phyloP scores from a whole-genome alignment of 768 basidiomycete genomes.

The Crucibulum laeve region DNA sequence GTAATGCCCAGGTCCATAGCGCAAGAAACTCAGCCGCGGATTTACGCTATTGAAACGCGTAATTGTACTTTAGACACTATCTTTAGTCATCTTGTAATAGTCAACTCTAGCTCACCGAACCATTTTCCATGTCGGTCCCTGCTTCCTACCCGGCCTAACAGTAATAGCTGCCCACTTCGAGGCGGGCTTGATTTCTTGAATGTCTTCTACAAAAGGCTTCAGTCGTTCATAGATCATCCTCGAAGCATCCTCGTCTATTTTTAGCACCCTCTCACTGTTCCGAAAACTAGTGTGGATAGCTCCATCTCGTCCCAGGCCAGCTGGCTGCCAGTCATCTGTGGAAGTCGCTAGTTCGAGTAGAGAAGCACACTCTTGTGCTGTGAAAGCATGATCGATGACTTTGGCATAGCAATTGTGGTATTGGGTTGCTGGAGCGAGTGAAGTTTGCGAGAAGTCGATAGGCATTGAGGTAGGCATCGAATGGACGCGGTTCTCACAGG shows the following conservation, averaged over 20 bases:
- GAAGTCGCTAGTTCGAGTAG: slow-evolving; percentile 24
- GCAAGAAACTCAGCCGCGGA: slow-evolving; percentile 34
- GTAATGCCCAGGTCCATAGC: slow-evolving; percentile 38
- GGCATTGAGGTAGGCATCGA: no score
- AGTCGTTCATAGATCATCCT: slow-evolving; percentile 25
- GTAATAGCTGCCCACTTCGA: slow-evolving; percentile 26
- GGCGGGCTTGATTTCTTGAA: slow-evolving; percentile 22
- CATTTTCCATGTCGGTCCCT: slow-evolving; percentile 28
- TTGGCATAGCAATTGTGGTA: slow-evolving; percentile 30
- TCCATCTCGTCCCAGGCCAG: slow-evolving; percentile 20
- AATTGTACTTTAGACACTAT: neutral
- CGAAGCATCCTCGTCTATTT: slow-evolving; percentile 23
- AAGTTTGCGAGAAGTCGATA: slow-evolving; percentile 26
- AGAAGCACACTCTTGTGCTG: slow-evolving; percentile 27
- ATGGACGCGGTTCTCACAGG: no score
- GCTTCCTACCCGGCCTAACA: slow-evolving; percentile 21
- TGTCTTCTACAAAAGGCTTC: slow-evolving; percentile 25
- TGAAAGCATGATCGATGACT: slow-evolving; percentile 33
- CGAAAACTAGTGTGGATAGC: slow-evolving; percentile 25
- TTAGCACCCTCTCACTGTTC: slow-evolving; percentile 29
- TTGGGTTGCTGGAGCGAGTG: slow-evolving; percentile 16
- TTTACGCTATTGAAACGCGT: slow-evolving; percentile 21
- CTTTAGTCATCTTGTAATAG: neutral
- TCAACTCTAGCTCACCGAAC: slow-evolving; percentile 19
- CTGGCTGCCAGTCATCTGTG: slow-evolving; percentile 24